Percentiles rank a stretch among this genome's conserved stretches.
Evolutionary conservation across 768 basidiomycete species (phyloP).

Genomic region (Psilocybe cubensis): DNA sequence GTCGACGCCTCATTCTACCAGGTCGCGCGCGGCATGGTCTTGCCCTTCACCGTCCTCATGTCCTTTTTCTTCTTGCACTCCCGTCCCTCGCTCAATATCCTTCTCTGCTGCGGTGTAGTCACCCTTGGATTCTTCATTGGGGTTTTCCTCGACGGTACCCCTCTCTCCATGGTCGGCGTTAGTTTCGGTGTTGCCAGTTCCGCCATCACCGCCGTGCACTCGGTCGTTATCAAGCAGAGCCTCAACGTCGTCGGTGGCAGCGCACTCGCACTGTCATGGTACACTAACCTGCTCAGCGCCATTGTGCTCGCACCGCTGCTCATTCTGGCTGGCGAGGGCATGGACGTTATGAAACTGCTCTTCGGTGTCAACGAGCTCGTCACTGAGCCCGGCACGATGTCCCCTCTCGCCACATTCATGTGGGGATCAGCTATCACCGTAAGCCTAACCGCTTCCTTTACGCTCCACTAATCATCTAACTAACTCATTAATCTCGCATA

Average conservation of each 20-base stretch:
- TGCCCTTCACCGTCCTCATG: constrained; percentile 92
- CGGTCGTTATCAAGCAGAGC: constrained; percentile 91
- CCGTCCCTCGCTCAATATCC: constrained; percentile 75
- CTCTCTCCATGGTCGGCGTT: constrained; percentile 66
- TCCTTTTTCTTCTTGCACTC: constrained; percentile 79
- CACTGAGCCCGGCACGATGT: constrained; percentile 41
- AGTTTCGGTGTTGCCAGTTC: constrained; percentile 84
- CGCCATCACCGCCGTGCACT: constrained; percentile 86
- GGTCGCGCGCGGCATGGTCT: constrained; percentile 90
- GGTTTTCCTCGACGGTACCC: constrained; percentile 75
- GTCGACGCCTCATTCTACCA: constrained; percentile 97
- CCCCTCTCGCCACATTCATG: constrained; percentile 65
- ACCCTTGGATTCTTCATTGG: constrained; percentile 93
- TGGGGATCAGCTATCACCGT: constrained; percentile 83
- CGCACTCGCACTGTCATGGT: constrained; percentile 88
- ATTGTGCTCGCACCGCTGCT: constrained; percentile 74
- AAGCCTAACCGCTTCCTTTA: constrained; percentile 22
- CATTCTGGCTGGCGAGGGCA: constrained; percentile 75
- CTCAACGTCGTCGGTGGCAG: constrained; percentile 81
- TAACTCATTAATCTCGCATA: neutral
- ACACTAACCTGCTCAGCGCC: constrained; percentile 85
- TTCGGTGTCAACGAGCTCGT: constrained; percentile 45
- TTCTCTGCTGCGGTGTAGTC: constrained; percentile 78
- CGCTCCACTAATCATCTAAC: too few species aligned
- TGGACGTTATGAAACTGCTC: constrained; percentile 64